Evolutionary conservation across 768 basidiomycete species (phyloP), one percentile per base, ranked within the genome.

Genomic region (Suillus clintonianus): DNA sequence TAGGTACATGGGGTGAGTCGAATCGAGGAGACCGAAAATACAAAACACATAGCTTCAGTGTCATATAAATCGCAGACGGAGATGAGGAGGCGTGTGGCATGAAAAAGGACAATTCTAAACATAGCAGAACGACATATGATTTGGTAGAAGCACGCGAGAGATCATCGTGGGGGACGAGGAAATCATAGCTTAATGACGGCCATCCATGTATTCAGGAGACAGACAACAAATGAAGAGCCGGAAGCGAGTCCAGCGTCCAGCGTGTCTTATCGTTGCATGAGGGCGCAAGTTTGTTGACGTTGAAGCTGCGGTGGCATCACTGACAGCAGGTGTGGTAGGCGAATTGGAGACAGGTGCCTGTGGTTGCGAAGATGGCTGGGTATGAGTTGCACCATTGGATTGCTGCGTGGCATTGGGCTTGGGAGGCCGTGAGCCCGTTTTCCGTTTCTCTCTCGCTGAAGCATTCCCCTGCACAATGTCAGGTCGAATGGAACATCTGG

Each of bases 171-270:
- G 43, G 43, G n/a, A 43, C 10, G 19, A 47, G 45, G 2, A 3
- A 47, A 24, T 22, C 22, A 13, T 22, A 24, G 13, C 14, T 3
- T 24, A 62, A 92, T 55, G 36, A 27, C 4, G 15, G 30, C 24
- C 14, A 15, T 37, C 22, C 4, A 14, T 37, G 15, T 37, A 19
- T 10, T 36, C 30, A n/a, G 54, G 36, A 24, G 36, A 55, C 6
- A 4, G 1, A 53, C 51, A 53, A n/a, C 51, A 10, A 32, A 32
- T 19, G 3, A 19, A 19, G 2, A 53, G 30, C 51, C 51, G 32
- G 51, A 53, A 32, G 4, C 51, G 30, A 53, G 51, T 13, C 51
- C 51, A 53, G 15, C 10, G 30, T 32, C 51, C 30, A n/a, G 51
- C 14, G 17, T 51, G 27, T 32, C 17, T 17, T 1, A 53, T 1